Percentiles rank a stretch among this genome's conserved stretches.
Conservation (phyloP, 2,329 filamentous ascomycete species). For the Exophiala spinifera region DNA sequence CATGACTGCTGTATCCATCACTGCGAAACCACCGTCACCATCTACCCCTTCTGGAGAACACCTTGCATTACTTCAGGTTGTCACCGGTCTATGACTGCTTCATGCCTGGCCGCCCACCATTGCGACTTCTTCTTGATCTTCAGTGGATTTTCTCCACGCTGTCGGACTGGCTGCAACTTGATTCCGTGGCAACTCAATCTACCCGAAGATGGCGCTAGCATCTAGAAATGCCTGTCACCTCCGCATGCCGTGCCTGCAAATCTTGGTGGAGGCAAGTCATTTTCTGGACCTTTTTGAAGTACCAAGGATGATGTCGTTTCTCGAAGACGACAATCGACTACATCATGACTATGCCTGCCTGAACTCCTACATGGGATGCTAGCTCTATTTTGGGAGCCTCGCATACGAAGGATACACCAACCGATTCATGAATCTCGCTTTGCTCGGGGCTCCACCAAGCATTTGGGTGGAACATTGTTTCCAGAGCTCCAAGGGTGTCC, state of each 20-base stretch:
- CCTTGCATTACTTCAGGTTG: not conserved
- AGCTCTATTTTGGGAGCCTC: conserved; percentile 6
- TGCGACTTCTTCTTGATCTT: not conserved
- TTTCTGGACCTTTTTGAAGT: not conserved
- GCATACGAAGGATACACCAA: not conserved
- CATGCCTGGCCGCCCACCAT: not conserved
- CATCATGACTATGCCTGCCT: conserved; percentile 26
- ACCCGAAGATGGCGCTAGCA: conserved; percentile 18
- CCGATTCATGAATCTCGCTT: conserved; percentile 1
- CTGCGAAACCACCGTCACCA: conserved; percentile 4
- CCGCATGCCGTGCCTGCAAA: not conserved
- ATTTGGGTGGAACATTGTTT: conserved; percentile 2
- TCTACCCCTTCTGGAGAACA: not conserved
- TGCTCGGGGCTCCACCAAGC: not conserved
- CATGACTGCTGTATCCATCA: not conserved
- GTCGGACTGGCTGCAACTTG: not conserved
- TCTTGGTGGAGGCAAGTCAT: not conserved
- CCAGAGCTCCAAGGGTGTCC: not conserved
- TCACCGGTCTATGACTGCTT: not conserved
- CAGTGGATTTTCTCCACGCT: not conserved
- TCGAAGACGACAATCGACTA: conserved; percentile 1
- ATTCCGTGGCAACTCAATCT: conserved; percentile 17
- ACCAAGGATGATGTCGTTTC: not conserved
- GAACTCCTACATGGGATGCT: conserved; percentile 17
- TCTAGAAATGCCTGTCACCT: conserved; percentile 12